These are phyloP conservation scores for Trichoderma sp. DNA, from an alignment of 2,329 filamentous ascomycete genomes.

Conservation along the genomic window DNA sequence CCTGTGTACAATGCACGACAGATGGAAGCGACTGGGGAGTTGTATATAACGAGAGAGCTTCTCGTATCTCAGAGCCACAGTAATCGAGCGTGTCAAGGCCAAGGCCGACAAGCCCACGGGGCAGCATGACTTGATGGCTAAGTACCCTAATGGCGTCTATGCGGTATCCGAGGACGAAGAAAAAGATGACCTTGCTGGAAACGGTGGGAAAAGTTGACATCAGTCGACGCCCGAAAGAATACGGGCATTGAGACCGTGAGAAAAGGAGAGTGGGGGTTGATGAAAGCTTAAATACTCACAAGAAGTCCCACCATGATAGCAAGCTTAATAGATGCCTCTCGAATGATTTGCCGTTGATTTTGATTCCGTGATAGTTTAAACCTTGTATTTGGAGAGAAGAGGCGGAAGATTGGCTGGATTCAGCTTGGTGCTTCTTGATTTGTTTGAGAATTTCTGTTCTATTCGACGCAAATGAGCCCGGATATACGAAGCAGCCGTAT, in stretches of 20 bases:
- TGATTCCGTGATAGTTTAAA: constrained; percentile 67
- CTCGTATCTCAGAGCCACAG: constrained; percentile 64
- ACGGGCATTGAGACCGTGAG: background rate
- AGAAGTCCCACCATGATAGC: constrained; percentile 67
- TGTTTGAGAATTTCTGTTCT: constrained; percentile 76
- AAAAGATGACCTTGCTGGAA: constrained; percentile 53
- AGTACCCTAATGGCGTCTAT: constrained; percentile 71
- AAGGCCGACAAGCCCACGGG: constrained; percentile 71
- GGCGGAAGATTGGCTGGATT: constrained; percentile 44
- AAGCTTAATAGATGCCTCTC: constrained; percentile 69
- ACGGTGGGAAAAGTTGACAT: background rate
- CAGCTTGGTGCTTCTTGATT: constrained; percentile 60
- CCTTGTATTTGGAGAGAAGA: constrained; percentile 66
- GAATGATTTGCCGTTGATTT: constrained; percentile 73
- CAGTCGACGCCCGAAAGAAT: background rate
- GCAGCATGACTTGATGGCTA: constrained; percentile 70
- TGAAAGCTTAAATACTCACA: constrained; percentile 49
- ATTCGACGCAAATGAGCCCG: background rate
- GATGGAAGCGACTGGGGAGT: constrained; percentile 58
- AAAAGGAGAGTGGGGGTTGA: background rate
- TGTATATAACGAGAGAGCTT: constrained; percentile 40
- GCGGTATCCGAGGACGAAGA: constrained; percentile 69
- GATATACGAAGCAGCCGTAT: background rate
- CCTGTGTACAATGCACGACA: constrained; percentile 83
- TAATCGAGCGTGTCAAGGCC: constrained; percentile 70